These are phyloP conservation scores for Alternaria atra DNA, from an alignment of 2,329 filamentous ascomycete species.

Conservation along the genomic window DNA sequence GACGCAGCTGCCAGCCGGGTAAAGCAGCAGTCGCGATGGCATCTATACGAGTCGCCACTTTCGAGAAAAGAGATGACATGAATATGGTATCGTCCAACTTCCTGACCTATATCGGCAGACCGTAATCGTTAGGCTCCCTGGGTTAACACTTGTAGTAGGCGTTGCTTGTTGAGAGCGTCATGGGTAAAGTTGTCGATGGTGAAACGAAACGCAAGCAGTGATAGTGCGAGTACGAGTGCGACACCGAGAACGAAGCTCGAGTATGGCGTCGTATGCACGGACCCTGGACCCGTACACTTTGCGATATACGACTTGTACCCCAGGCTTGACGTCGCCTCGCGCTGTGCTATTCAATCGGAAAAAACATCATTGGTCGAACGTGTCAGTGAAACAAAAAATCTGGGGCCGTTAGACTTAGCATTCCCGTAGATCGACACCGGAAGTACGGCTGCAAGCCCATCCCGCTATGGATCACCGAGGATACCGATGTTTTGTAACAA, in stretches of 20 bases:
- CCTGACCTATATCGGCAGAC: no score
- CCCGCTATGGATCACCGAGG: neutral
- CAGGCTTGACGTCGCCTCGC: neutral
- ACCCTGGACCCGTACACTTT: rapidly evolving
- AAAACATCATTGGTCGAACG: neutral
- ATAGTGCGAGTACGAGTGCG: neutral
- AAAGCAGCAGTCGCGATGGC: no score
- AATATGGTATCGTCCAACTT: no score
- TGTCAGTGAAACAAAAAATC: neutral
- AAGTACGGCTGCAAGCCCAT: neutral
- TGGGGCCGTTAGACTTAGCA: neutral
- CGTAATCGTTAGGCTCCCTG: no score
- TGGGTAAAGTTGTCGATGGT: no score
- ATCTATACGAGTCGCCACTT: no score
- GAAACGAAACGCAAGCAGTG: no score
- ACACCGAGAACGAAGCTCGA: neutral
- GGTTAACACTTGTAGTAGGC: no score
- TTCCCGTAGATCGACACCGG: neutral
- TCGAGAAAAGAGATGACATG: no score
- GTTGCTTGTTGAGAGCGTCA: no score
- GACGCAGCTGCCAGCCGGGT: no score
- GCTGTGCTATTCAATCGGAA: neutral
- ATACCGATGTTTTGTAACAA: neutral
- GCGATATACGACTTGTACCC: neutral
- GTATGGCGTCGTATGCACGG: neutral